Base-by-base conservation (phyloP, 371 early-diverging fungal species). In the Parasitella parasitica region DNA sequence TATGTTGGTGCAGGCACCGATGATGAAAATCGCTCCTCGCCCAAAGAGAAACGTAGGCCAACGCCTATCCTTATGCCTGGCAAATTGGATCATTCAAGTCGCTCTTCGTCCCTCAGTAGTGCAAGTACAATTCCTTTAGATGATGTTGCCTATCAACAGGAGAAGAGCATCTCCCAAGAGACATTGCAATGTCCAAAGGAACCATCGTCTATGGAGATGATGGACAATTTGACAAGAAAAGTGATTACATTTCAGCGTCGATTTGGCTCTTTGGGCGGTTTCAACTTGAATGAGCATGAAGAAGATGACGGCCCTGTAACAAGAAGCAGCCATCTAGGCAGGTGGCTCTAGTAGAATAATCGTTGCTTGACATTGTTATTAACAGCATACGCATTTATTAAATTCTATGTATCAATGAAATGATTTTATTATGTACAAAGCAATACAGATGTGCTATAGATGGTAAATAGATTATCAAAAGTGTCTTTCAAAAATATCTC, bases 201-300 rank as follows among this genome's bases (percentile, higher is more conserved):
- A 22, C 71, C 63, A 26, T 68, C 79, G 0, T 74, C 81, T 0
- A 56, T 78, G 38, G 83, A 80, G 54, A 66, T 79, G 35, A 82
- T 82, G 72, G 72, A 77, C 57, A 61, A 67, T 26, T 53, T 82
- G 13, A 69, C 79, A 7, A 61, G 66, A 30, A 69, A 79, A 46
- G 41, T 82, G 41, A 68, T 82, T 24, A 65, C 55, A 6, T 82
- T 82, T 36, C 77, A 82, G 63, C 70, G 70, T 30, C 64, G 58
- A 55, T 78, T 80, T 70, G 78, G 78, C 12, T 36, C 43, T 39
- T 16, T 22, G 1, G 5, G 22, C 15, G 13, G 26, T 15, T 38
- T 13, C 12, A 1, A 18, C 15, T 20, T 46, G 5, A 28, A 57
- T 15, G 8, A n/a, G 1, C 32, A 30, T 2, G 54, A 61, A 27